Evolutionary conservation across 2,329 filamentous ascomycete genomes (phyloP).

Genomic region (Aspergillus sp.): DNA sequence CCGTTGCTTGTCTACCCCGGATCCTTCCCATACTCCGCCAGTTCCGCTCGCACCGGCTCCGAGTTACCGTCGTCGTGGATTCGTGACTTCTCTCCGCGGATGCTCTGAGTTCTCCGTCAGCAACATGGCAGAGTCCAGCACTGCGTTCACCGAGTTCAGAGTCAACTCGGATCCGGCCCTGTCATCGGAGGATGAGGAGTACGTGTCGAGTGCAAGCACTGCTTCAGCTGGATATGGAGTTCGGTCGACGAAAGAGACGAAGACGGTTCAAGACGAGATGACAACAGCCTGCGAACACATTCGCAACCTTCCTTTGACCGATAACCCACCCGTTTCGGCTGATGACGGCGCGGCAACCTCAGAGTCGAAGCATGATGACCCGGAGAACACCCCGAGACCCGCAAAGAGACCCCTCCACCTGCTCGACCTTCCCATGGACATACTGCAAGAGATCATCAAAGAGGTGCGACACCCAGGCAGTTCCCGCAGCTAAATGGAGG

Average conservation of each 20-base stretch:
- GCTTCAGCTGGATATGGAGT: constrained; percentile 19
- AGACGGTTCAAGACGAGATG: constrained; percentile 7
- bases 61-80: neutral
- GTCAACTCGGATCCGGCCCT: constrained; percentile 21
- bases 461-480: constrained; percentile 56
- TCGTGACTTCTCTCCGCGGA: neutral
- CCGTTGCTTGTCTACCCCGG: neutral
- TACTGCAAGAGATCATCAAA: constrained; percentile 75
- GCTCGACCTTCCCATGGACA: constrained; percentile 74
- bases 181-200: constrained; percentile 31
- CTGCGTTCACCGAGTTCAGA: constrained; percentile 22
- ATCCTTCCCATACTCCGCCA: no score
- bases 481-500: neutral
- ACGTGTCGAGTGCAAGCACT: constrained; percentile 27
- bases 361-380: neutral
- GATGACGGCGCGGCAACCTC: neutral
- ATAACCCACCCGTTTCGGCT: neutral
- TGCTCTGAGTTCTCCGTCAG: neutral
- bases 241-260: constrained; percentile 9
- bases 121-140: constrained; percentile 26
- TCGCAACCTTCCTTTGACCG: neutral
- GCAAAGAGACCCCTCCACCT: constrained; percentile 59
- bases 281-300: neutral
- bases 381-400: neutral
- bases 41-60: neutral